Base-by-base conservation (phyloP, 176 grass and related monocot genomes). In the Canna indica region DNA sequence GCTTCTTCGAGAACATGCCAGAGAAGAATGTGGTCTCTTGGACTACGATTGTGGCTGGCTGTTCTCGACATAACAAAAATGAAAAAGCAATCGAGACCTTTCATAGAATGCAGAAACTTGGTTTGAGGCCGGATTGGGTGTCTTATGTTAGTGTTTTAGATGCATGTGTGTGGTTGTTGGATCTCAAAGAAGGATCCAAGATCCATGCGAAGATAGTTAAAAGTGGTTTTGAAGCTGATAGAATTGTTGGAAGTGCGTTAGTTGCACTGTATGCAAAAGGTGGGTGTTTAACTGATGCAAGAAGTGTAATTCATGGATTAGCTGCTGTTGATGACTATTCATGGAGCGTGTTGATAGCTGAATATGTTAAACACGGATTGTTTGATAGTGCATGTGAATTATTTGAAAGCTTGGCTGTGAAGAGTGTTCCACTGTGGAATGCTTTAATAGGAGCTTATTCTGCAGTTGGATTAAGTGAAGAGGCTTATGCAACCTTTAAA, bases 21-120 rank as follows among this genome's bases (percentile, higher is more conserved):
- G 47, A 58, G 34, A 68, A 68, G 47, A 29, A 77, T 77, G 75
- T 77, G n/a, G 64, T 77, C 64, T 77, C 75, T 57, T 77, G 75
- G 75, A 77, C 75, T n/a, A 68, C 63, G 13, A 38, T 77, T 68
- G 33, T 77, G 24, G 47, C 63, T 56, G 75, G 75, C 15, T 67
- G 47, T 17, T 67, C 75, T 42, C 75, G 53, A 22, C 63, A 68
- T 68, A 29, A 66, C 18, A 57, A 46, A 62, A 68, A 77, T 31
- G 46, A 57, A 7, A 50, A 77, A 28, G 75, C 63, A 42, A 77
- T 77, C 42, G 17, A 34, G 7, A 68, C 54, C 44, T 77, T 57
- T 56, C 47, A 57, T 4, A 57, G 56, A 41, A 77, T 68, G 63
- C 34, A 13, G 33, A 18, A 68, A 58, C 11, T 20, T 56, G 64